Evolutionary conservation across 179 eudicot species (phyloP).

Genomic region (Beta macrorhiza): DNA sequence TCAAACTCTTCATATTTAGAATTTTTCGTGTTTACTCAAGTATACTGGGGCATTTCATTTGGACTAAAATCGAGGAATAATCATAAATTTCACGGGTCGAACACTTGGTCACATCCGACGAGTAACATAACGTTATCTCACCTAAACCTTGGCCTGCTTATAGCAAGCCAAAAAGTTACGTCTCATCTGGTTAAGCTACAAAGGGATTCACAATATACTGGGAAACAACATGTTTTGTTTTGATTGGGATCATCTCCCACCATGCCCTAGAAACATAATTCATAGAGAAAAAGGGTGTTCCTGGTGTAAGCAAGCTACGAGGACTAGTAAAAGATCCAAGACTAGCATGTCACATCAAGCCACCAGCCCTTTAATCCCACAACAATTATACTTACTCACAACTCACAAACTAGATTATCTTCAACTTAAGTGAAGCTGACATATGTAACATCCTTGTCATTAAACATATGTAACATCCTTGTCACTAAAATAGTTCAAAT

Average conservation of each 20-base stretch:
- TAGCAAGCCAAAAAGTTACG: background rate
- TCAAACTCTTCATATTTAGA: too few species aligned
- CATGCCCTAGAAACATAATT: background rate
- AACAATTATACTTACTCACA: background rate
- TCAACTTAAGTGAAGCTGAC: background rate
- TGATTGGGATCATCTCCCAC: background rate
- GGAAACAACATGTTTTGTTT: background rate
- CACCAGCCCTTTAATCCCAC: background rate
- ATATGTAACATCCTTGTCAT: background rate
- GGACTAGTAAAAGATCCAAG: background rate
- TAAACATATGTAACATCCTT: too few species aligned
- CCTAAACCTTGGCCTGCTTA: background rate
- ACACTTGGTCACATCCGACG: too few species aligned
- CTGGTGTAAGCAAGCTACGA: background rate
- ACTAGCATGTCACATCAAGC: background rate
- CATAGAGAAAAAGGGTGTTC: background rate
- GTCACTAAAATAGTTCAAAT: background rate
- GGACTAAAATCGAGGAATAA: too few species aligned
- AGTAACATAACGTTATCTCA: background rate
- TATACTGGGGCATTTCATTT: too few species aligned
- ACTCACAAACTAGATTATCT: background rate
- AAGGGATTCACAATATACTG: background rate
- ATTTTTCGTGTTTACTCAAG: too few species aligned
- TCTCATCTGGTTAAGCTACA: background rate
- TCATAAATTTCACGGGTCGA: too few species aligned